Evolutionary conservation across 306 rosid genomes (phyloP), one percentile per base, ranked within the genome.

Genomic region (Dalbergia cultrata): DNA sequence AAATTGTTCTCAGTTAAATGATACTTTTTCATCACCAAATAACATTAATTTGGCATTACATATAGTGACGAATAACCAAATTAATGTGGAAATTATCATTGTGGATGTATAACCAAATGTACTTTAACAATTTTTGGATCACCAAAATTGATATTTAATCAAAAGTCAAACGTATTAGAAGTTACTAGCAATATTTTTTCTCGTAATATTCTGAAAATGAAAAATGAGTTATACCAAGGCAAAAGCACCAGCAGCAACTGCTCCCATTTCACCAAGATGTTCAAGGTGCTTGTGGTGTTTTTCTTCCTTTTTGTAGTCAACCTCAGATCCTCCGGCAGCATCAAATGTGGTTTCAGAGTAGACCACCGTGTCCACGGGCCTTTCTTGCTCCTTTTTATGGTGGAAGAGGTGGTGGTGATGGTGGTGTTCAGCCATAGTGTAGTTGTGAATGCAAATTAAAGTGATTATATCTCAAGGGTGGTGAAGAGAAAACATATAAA

Each of bases 221-320:
- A 65, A 41, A 37, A 9, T 0, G n/a, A 37, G 6, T 16, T 71
- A 39, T 45, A 78, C 82, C 82, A 68, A 58, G 34, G 82, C 82
- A 78, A 5, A 43, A 49, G 70, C 82, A 58, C 76, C 76, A 12
- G 76, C 76, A 44, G 82, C 82, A 3, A 2, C 49, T 4, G 76
- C 82, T 57, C 70, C 82, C 0, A 68, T 0, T 58, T 68, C 57
- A 43, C 70, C 70, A 18, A 78, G 70, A 3, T 78, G 82, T 14
- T 68, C 76, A 3, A 78, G 35, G 70, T 78, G 50, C 26, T 78
- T 78, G 76, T 68, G 82, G 76, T 57, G 70, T 34, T 78, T 78
- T 59, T 78, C 82, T 44, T 78, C 82, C 75, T 78, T 78, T 33
- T 12, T 57, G 61, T 78, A 69, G 16, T 78, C 75, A 77, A 35